These are phyloP conservation scores for Paecilomyces fulvus DNA, from an alignment of 2,329 filamentous ascomycete species.

Conservation along the genomic window DNA sequence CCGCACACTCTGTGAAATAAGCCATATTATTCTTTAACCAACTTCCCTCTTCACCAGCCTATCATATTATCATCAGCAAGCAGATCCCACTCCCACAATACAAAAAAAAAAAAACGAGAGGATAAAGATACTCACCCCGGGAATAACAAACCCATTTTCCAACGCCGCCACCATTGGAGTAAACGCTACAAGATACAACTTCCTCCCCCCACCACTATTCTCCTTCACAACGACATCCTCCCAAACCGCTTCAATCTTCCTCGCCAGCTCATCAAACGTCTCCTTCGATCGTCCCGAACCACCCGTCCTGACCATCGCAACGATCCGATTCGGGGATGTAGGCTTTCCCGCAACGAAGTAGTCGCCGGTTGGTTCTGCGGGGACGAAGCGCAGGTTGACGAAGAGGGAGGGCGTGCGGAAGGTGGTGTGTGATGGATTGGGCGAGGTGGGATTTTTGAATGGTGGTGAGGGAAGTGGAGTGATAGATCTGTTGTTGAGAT, in stretches of 20 bases:
- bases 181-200: slow-evolving; percentile 10
- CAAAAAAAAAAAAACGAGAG: background rate
- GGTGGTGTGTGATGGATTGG: slow-evolving; percentile 9
- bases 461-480: slow-evolving; percentile 10
- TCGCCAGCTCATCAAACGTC: slow-evolving; percentile 10
- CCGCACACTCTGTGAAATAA: slow-evolving; percentile 9
- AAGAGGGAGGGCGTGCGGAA: slow-evolving; percentile 13
- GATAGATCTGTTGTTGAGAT: slow-evolving; percentile 1
- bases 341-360: slow-evolving; percentile 9
- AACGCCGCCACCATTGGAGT: slow-evolving; percentile 10
- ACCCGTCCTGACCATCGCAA: slow-evolving; percentile 4
- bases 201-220: slow-evolving; percentile 6
- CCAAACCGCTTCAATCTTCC: slow-evolving; percentile 10
- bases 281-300: slow-evolving; percentile 8
- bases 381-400: slow-evolving; percentile 12
- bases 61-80: background rate
- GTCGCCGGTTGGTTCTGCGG: slow-evolving; percentile 2
- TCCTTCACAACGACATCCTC: slow-evolving; percentile 6
- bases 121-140: slow-evolving; percentile 8
- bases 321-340: slow-evolving; percentile 5
- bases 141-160: slow-evolving; percentile 11
- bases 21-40: slow-evolving; percentile 12
- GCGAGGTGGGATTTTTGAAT: slow-evolving; percentile 11
- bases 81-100: background rate
- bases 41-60: slow-evolving; percentile 10